Percentiles rank a stretch among this genome's conserved stretches.
These are phyloP conservation scores for Entomortierella lignicola DNA, from an alignment of 192 early-diverging fungal genomes.

Conservation along the genomic window DNA sequence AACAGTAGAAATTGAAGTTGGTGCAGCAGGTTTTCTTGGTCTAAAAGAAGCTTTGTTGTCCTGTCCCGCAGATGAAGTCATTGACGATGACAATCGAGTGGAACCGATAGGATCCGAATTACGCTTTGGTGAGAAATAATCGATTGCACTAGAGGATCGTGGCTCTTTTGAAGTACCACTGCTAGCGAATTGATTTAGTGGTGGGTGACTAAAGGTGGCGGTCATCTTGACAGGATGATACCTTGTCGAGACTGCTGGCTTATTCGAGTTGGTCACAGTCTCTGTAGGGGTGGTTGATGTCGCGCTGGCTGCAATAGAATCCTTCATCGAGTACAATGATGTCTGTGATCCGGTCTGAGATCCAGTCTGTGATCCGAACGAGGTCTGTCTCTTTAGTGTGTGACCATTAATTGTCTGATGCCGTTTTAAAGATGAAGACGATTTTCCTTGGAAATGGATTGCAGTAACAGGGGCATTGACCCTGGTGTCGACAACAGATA, in stretches of 20 bases:
- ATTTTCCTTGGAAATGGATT: constrained; percentile 37
- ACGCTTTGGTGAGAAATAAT: constrained; percentile 13
- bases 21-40: constrained; percentile 3
- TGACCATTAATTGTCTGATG: constrained; percentile 36
- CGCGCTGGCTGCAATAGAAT: not conserved
- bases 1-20: not conserved
- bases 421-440: constrained; percentile 5
- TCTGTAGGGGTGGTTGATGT: not conserved
- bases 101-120: not conserved
- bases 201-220: constrained; percentile 12
- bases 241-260: not conserved
- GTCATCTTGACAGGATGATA: constrained; percentile 18
- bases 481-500: constrained; percentile 38
- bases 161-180: constrained; percentile 6
- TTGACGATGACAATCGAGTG: not conserved
- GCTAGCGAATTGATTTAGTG: constrained; percentile 1
- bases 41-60: not conserved
- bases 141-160: not conserved
- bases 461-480: constrained; percentile 35
- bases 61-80: not conserved
- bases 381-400: constrained; percentile 33
- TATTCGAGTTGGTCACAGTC: not conserved
- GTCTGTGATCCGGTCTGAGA: constrained; percentile 20
- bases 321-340: constrained; percentile 6
- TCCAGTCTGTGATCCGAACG: constrained; percentile 19